Conservation (phyloP, 805 yeast species). For the Starmerella davenportii region DNA sequence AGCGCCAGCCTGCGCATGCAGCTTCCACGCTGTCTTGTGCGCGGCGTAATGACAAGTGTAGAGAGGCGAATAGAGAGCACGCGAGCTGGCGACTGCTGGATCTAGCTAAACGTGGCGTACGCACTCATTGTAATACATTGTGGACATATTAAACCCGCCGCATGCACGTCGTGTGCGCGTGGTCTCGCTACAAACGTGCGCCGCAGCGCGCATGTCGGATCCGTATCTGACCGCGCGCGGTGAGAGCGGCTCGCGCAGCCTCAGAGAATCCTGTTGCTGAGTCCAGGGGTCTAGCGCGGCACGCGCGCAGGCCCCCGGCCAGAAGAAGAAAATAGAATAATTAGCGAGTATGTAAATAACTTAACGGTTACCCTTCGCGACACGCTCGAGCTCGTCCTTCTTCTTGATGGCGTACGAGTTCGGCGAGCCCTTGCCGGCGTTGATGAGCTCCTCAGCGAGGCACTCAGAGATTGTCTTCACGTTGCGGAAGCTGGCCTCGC, state of each 20-base stretch:
- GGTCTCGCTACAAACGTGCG: too few species aligned
- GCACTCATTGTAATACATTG: too few species aligned
- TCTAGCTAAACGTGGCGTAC: too few species aligned
- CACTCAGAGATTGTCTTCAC: conserved; percentile 99
- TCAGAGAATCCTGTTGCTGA: neutral
- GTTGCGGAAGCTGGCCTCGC: conserved; percentile 99
- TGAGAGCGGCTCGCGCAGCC: neutral
- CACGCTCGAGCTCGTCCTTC: conserved; percentile 99
- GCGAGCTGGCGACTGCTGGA: too few species aligned
- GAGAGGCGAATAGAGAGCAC: too few species aligned
- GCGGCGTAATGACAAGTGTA: too few species aligned
- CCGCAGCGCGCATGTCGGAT: neutral
- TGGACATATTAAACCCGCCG: too few species aligned
- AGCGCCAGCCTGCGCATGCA: too few species aligned
- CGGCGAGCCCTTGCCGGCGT: conserved; percentile 99
- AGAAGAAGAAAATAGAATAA: neutral
- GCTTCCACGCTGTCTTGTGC: too few species aligned
- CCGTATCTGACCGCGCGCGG: neutral
- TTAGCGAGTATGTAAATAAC: conserved; percentile 10
- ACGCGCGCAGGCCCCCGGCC: neutral
- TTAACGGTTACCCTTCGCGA: conserved; percentile 99
- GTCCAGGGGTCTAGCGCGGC: neutral
- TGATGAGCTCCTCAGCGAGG: conserved; percentile 99
- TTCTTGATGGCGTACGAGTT: conserved; percentile 99
- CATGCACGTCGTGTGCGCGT: too few species aligned